These are phyloP conservation scores for Clarkia xantiana DNA, from an alignment of 345 rosid species.

Conservation along the genomic window DNA sequence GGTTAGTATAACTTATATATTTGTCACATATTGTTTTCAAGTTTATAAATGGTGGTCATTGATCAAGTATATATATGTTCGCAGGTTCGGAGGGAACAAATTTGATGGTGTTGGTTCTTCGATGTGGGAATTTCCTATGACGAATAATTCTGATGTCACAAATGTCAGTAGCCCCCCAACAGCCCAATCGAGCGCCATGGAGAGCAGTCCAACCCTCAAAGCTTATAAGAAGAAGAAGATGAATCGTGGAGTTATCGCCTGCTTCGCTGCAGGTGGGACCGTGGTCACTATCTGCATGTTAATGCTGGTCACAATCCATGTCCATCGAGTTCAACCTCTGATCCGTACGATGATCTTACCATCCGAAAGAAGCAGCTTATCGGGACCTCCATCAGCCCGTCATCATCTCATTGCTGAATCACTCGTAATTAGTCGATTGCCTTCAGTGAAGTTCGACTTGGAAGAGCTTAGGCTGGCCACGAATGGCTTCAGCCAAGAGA, in stretches of 20 bases:
- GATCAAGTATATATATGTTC: not conserved
- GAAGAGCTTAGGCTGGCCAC: slow-evolving; percentile 73
- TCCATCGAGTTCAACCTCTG: slow-evolving; percentile 19
- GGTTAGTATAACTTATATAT: slow-evolving; percentile 25
- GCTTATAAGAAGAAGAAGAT: slow-evolving; percentile 25
- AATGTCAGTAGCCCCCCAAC: slow-evolving; percentile 52
- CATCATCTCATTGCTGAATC: slow-evolving; percentile 27
- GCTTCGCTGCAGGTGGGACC: slow-evolving; percentile 43
- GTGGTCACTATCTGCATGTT: slow-evolving; percentile 42
- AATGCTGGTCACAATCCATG: slow-evolving; percentile 28
- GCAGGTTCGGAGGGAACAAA: slow-evolving; percentile 72
- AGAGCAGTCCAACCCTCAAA: slow-evolving; percentile 33
- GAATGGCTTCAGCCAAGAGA: slow-evolving; percentile 56
- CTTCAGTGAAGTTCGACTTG: slow-evolving; percentile 39
- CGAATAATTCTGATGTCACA: slow-evolving; percentile 15
- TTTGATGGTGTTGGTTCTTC: slow-evolving; percentile 45
- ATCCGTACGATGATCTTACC: slow-evolving; percentile 10
- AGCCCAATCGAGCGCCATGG: slow-evolving; percentile 58
- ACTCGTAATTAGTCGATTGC: slow-evolving; percentile 36
- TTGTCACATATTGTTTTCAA: too few species aligned
- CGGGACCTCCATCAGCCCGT: slow-evolving; percentile 15
- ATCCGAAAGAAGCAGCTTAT: slow-evolving; percentile 14
- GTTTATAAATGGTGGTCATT: too few species aligned
- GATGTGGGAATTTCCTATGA: slow-evolving; percentile 63
- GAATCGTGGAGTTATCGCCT: slow-evolving; percentile 46